Base-by-base conservation (phyloP, 2,329 filamentous ascomycete genomes). In the Phialophora expanda region DNA sequence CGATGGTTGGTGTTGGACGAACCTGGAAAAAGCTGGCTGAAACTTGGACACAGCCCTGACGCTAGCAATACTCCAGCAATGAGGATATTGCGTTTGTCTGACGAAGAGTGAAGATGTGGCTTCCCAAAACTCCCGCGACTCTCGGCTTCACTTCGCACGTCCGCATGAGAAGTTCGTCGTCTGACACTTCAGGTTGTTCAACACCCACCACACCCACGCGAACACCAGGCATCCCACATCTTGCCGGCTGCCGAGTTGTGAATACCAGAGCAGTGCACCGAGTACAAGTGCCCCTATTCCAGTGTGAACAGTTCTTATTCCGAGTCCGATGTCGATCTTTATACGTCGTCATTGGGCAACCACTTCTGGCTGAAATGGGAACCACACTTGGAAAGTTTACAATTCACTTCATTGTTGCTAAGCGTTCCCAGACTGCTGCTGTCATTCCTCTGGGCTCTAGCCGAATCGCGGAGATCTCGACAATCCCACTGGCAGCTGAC, bases 1-100 rank as follows among this genome's bases (percentile, higher is more conserved):
- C 4, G 60, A 51, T 59, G 64, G 66, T 68, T 68, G 66, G 66
- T 32, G 11, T 48, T 32, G 41, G 28, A 32, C 14, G 26, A 66
- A 55, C 41, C 55, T 61, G 56, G 55, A 32, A 59, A 66, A 59
- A 56, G 26, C 12, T 41, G 20, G 26, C 20, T 34, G 59, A 51
- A 65, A 68, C 56, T 60, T 60, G 28, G 63, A 8, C 51, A 56
- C 30, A 57, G n/a, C 34, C 32, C 32, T 38, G 55, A 28, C 55
- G 55, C 32, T 57, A 38, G 38, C 26, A 44, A n/a, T 20, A 1
- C 28, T n/a, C 22, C 38, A 38, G 26, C 53, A 34, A 30, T 56
- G 26, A 38, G 14, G 17, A n/a, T 44, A 44, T 44, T 6, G 17
- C 38, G 17, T 5, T 5, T n/a, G 38, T n/a, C 38, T n/a, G 38